Evolutionary conservation across 768 basidiomycete species (phyloP).

Genomic region (Russula dissimulans): DNA sequence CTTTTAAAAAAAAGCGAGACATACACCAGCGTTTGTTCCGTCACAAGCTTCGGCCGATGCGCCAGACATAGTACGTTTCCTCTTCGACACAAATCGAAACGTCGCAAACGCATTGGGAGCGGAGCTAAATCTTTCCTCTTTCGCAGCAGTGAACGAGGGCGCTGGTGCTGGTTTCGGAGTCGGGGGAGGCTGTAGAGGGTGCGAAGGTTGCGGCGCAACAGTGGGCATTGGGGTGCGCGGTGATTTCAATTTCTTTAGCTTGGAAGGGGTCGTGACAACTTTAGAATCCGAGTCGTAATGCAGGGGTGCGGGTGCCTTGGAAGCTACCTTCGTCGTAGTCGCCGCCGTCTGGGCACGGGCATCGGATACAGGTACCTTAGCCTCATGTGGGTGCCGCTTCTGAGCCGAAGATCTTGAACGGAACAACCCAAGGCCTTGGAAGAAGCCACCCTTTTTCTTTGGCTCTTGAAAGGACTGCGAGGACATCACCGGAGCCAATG

Average conservation of each 20-base stretch:
- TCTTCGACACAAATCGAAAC: slow-evolving; percentile 53
- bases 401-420: slow-evolving; percentile 17
- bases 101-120: slow-evolving; percentile 47
- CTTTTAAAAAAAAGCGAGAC: slow-evolving; percentile 22
- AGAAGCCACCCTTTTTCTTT: slow-evolving; percentile 19
- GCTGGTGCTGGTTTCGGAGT: background rate
- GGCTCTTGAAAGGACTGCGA: slow-evolving; percentile 18
- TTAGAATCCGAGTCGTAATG: slow-evolving; percentile 16
- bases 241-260: slow-evolving; percentile 1
- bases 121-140: slow-evolving; percentile 26
- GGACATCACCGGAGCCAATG: slow-evolving; percentile 12
- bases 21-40: slow-evolving; percentile 55
- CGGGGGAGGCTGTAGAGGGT: background rate
- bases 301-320: slow-evolving; percentile 1
- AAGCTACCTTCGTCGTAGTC: slow-evolving; percentile 1
- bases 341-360: background rate
- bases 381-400: slow-evolving; percentile 9
- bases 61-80: slow-evolving; percentile 59
- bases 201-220: background rate
- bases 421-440: slow-evolving; percentile 18
- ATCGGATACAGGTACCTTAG: background rate
- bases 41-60: slow-evolving; percentile 72
- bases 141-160: background rate
- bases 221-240: background rate
- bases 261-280: background rate